Base-by-base conservation (phyloP, 2,329 filamentous ascomycete species). In the Arthroderma sp. region DNA sequence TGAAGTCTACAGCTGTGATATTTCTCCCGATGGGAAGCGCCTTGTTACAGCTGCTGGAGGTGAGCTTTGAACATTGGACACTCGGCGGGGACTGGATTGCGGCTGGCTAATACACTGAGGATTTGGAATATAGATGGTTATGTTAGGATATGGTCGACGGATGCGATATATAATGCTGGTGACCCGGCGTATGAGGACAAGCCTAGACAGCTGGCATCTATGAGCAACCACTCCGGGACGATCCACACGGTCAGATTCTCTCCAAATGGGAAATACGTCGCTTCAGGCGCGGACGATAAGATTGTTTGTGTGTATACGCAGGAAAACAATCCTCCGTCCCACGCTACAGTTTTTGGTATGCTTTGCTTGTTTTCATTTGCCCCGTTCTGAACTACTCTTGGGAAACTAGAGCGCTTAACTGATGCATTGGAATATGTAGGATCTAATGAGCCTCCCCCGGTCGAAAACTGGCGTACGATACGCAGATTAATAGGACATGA, bases 181-280 rank as follows among this genome's bases (percentile, higher is more conserved):
- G 78, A 89, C 53, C 69, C 78, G 31, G 73, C 74, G 48, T 88
- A 81, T 66, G 74, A 72, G 44, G 83, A 79, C 57, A 70, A 80
- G 55, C 89, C 93, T 40, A 87, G 85, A 57, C 93, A 98, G 72
- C 78, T 98, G 57, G 94, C 89, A 55, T 89, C 93, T 57, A 91
- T 98, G 78, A 96, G 87, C 76, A 88, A 96, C 61, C 91, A 98
- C 64, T 88, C 94, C 3, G 91, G 89, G 54, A 96, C 89, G 11
- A 95, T 96, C 50, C 89, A 95, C 65, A 87, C 89, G 0, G 91
- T 98, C 51, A 84, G 93, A 53, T 98, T 96, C 69, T 96, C 91
- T 6, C 83, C 86, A 29, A 95, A 94, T 59, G 85, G 87, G 46
- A 86, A 86, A 61, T 98, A 95, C 61, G 77, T 98, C 43, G 93